Percentiles rank a stretch among this genome's conserved stretches.
These are phyloP conservation scores for Maudiozyma serrabonitensis DNA, from an alignment of 805 yeast species.

Conservation along the genomic window DNA sequence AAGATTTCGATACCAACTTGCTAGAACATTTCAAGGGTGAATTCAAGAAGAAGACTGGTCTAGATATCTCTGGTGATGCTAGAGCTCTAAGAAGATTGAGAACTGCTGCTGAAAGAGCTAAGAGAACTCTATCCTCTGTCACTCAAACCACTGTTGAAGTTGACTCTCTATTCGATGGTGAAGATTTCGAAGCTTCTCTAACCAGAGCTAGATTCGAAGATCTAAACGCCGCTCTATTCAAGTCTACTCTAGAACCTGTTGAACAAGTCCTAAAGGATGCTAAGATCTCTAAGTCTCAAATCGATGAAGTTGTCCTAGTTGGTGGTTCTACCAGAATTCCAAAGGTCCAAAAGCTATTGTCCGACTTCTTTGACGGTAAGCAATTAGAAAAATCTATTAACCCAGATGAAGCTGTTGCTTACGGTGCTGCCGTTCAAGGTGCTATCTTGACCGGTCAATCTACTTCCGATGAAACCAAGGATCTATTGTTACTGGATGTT, in stretches of 20 bases:
- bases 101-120: constrained; percentile 98
- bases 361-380: constrained; percentile 95
- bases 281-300: constrained; percentile 69
- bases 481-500: constrained; percentile 90
- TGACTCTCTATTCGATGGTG: constrained; percentile 91
- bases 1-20: constrained; percentile 95
- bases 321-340: constrained; percentile 99
- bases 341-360: constrained; percentile 88
- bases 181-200: constrained; percentile 85
- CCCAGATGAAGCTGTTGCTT: constrained; percentile 99
- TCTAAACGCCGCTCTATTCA: constrained; percentile 84
- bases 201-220: constrained; percentile 99
- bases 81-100: constrained; percentile 97
- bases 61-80: constrained; percentile 81
- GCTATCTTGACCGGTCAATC: constrained; percentile 94
- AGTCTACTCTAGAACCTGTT: constrained; percentile 88
- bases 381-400: constrained; percentile 92
- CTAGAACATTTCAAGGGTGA: constrained; percentile 87
- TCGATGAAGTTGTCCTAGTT: constrained; percentile 90
- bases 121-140: constrained; percentile 94
- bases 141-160: constrained; percentile 95
- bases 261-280: constrained; percentile 93
- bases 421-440: constrained; percentile 99
- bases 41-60: constrained; percentile 91
- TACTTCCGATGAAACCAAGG: constrained; percentile 86